A percentile compares a stretch with the other conserved stretches of the same genome.
These are phyloP conservation scores for Apophysomyces ossiformis DNA, from an alignment of 371 early-diverging fungal species.

Conservation along the genomic window DNA sequence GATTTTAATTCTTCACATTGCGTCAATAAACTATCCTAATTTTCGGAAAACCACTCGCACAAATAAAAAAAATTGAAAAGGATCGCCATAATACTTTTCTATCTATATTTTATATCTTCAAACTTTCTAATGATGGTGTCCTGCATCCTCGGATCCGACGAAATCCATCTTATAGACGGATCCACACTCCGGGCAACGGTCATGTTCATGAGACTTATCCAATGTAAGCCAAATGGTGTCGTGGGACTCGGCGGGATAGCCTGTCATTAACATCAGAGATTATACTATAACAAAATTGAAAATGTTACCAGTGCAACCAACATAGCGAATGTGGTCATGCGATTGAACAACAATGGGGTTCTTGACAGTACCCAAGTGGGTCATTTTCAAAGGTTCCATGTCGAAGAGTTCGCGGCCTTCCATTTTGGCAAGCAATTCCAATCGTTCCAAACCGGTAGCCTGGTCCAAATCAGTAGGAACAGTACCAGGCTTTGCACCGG, in stretches of 20 bases:
- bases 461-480: constrained; percentile 87
- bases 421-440: constrained; percentile 80
- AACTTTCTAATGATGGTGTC: constrained; percentile 41
- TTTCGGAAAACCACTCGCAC: too few relatives aligned
- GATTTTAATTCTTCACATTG: neutral
- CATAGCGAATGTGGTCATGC: constrained; percentile 76
- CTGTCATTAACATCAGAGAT: constrained; percentile 36
- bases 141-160: constrained; percentile 52
- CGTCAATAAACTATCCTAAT: neutral
- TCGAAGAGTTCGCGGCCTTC: constrained; percentile 88
- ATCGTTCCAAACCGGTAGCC: constrained; percentile 88
- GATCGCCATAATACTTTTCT: constrained; percentile 12
- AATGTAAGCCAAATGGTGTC: constrained; percentile 84
- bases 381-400: constrained; percentile 75
- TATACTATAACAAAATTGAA: neutral
- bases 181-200: constrained; percentile 98
- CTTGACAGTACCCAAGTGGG: constrained; percentile 76
- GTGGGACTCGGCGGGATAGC: constrained; percentile 89
- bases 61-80: neutral
- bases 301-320: constrained; percentile 87
- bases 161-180: constrained; percentile 74
- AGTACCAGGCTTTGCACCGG: constrained; percentile 71
- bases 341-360: constrained; percentile 87
- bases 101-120: constrained; percentile 8
- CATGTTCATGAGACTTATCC: constrained; percentile 76